These are phyloP conservation scores for Stipa capillata DNA, from an alignment of 176 grass and related monocot genomes.

Conservation along the genomic window DNA sequence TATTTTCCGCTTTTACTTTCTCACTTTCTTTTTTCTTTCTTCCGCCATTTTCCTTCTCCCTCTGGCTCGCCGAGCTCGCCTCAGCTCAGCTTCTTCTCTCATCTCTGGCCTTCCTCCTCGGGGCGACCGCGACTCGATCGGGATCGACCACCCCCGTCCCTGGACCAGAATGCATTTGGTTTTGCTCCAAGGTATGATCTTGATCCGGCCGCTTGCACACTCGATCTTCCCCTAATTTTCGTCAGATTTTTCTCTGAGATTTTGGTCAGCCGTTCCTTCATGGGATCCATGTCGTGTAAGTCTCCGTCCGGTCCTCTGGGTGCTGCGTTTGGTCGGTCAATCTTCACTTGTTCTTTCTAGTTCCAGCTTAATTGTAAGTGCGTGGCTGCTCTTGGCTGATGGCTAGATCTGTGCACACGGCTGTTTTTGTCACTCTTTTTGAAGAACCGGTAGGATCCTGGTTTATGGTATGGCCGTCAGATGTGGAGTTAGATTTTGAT, in stretches of 20 bases:
- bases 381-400: too few species aligned
- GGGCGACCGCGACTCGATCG: too few species aligned
- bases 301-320: not conserved
- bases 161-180: not conserved
- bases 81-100: not conserved
- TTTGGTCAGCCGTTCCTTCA: too few species aligned
- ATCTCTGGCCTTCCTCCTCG: not conserved
- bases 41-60: not conserved
- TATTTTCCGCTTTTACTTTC: not conserved
- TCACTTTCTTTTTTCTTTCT: not conserved
- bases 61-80: not conserved
- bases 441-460: not conserved
- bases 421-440: too few species aligned
- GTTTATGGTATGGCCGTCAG: not conserved
- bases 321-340: not conserved
- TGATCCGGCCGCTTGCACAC: not conserved
- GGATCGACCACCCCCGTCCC: not conserved
- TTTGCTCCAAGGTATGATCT: not conserved
- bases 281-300: not conserved
- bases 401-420: not conserved
- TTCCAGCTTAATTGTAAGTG: too few species aligned
- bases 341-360: too few species aligned
- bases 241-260: not conserved
- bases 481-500: not conserved
- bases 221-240: not conserved